Base-by-base conservation (phyloP, 1,284 basidiomycete genomes). In the Leucocoprinus gongylophorus region DNA sequence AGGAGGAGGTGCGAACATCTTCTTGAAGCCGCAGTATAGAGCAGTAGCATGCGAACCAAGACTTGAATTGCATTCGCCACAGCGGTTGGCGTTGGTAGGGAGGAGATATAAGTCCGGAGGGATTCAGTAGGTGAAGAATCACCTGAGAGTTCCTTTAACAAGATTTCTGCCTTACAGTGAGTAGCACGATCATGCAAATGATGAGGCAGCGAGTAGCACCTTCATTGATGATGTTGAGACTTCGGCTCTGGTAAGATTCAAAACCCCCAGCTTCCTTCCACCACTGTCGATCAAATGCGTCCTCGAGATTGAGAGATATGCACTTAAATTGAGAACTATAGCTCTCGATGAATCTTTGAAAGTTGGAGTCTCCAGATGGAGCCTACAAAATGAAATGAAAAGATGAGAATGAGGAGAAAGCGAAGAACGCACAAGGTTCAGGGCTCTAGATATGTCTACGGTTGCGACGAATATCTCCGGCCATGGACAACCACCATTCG, bases 11-110 rank as follows among this genome's bases (percentile, higher is more conserved):
- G 89, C 0, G 88, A 88, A 43, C 85, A 81, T 9, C 67, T 64
- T 3, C 75, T 76, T 1, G 76, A 71, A 18, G 67, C 64, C 1
- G 90, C 81, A 0, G 83, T 82, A 56, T 86, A 72, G 3, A 84
- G 68, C n/a, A 94, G 72, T 9, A 95, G 72, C 15, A 90, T 65
- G 18, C 87, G 81, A 46, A 75, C 75, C 37, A 94, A 74, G 32
- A 76, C 80, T 45, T 79, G 74, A 28, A 88, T 71, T 0, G 86
- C 75, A 28, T 75, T 76, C 5, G 80, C 74, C 12, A 87, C 71
- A 9, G 90, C 87, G 0, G 91, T 91, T 29, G 83, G 77, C 0
- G 89, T 87, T 0, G 92, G 90, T 0, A 94, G 73, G 1, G 85
- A 79, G 1, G 76, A 67, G 2, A 95, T 74, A 57, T 87, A 87